Conservation (phyloP, 2,329 filamentous ascomycete species). For the Pseudocercospora fuligena region DNA sequence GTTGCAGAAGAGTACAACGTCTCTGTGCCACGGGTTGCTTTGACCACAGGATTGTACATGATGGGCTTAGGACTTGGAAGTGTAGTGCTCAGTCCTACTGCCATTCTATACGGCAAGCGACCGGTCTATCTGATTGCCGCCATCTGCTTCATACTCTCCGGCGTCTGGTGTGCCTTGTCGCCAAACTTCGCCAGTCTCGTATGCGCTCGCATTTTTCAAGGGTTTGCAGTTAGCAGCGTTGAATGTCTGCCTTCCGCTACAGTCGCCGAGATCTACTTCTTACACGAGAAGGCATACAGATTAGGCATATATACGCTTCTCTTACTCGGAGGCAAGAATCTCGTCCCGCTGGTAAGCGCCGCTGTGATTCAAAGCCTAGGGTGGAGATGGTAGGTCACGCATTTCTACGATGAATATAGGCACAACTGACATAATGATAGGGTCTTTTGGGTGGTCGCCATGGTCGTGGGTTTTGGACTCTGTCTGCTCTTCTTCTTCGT, state of each 20-base stretch:
- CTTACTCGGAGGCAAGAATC: slow-evolving; percentile 80
- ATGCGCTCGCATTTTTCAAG: slow-evolving; percentile 82
- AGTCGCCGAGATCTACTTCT: slow-evolving; percentile 93
- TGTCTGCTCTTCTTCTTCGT: slow-evolving; percentile 84
- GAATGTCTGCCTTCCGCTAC: slow-evolving; percentile 93
- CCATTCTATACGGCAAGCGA: slow-evolving; percentile 87
- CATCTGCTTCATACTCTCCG: slow-evolving; percentile 75
- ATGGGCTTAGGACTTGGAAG: slow-evolving; percentile 86
- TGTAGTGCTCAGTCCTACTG: slow-evolving; percentile 84
- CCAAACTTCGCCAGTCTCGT: slow-evolving; percentile 80
- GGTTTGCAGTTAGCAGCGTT: slow-evolving; percentile 84
- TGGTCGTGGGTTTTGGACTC: slow-evolving; percentile 74
- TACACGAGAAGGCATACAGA: slow-evolving; percentile 90
- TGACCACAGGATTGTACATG: slow-evolving; percentile 94
- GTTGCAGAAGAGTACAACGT: slow-evolving; percentile 72
- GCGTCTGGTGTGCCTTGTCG: slow-evolving; percentile 85
- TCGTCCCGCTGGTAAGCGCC: slow-evolving; percentile 85
- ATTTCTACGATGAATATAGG: not conserved
- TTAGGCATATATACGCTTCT: slow-evolving; percentile 92
- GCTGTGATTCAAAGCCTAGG: slow-evolving; percentile 75
- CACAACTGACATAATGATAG: not conserved
- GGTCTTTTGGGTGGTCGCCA: slow-evolving; percentile 70
- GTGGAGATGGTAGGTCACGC: slow-evolving; percentile 63
- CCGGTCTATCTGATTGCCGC: slow-evolving; percentile 83
- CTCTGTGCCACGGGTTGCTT: slow-evolving; percentile 71